Conservation (phyloP, 768 basidiomycete genomes). For the Suillus variegatus region DNA sequence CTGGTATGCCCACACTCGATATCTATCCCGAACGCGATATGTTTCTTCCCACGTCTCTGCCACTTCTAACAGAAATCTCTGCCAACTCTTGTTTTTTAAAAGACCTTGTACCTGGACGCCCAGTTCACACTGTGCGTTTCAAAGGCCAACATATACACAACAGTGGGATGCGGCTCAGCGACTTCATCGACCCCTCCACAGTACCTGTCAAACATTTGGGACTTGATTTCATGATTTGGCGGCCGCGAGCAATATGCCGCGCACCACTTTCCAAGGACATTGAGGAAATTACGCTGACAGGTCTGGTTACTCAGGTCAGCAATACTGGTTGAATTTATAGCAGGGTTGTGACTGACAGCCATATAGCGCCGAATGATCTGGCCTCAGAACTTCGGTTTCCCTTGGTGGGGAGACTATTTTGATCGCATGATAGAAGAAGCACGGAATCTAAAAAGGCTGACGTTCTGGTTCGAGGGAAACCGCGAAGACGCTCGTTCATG, state of each 20-base stretch:
- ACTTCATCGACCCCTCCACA: no score
- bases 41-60: background rate
- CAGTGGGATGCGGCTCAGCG: background rate
- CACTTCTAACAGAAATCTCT: background rate
- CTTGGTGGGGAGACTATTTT: background rate
- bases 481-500: background rate
- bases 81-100: background rate
- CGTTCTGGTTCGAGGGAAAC: background rate
- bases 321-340: background rate
- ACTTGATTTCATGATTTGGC: background rate
- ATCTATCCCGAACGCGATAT: background rate
- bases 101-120: background rate
- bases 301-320: background rate
- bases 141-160: background rate
- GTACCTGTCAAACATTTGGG: background rate
- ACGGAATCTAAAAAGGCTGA: background rate
- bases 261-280: background rate
- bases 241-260: no score
- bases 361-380: background rate
- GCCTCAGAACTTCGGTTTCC: no score
- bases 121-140: background rate
- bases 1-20: no score
- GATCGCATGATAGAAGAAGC: background rate
- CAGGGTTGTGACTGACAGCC: background rate
- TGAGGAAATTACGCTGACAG: background rate